These are phyloP conservation scores for Penicillium crystallinum DNA, from an alignment of 495 filamentous ascomycete species.

Conservation along the genomic window DNA sequence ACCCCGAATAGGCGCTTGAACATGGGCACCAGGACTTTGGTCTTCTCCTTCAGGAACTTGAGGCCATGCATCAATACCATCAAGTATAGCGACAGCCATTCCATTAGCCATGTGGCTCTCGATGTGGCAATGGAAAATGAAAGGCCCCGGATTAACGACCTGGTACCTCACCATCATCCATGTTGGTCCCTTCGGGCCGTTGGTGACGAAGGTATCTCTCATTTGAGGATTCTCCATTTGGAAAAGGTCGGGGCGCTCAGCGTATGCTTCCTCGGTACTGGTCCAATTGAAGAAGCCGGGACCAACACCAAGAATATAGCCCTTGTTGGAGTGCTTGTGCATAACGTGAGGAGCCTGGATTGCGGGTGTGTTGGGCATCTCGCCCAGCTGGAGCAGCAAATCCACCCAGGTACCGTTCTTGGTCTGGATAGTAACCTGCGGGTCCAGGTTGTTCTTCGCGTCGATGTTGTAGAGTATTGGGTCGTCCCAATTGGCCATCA, in stretches of 20 bases:
- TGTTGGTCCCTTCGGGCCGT: slow-evolving; percentile 21
- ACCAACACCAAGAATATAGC: slow-evolving; percentile 42
- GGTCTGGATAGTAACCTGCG: slow-evolving; percentile 40
- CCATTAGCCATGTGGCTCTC: slow-evolving; percentile 45
- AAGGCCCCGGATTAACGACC: slow-evolving; percentile 47
- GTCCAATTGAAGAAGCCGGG: slow-evolving; percentile 39
- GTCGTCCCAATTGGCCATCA: slow-evolving; percentile 20
- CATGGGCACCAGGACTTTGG: slow-evolving; percentile 4
- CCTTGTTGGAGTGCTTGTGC: slow-evolving; percentile 54
- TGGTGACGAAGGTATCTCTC: slow-evolving; percentile 40
- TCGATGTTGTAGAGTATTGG: slow-evolving; percentile 41
- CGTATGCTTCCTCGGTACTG: slow-evolving; percentile 39
- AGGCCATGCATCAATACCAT: slow-evolving; percentile 49
- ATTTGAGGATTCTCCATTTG: slow-evolving; percentile 41
- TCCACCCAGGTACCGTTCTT: slow-evolving; percentile 50
- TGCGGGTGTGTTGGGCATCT: slow-evolving; percentile 8
- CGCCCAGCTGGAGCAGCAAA: slow-evolving; percentile 37
- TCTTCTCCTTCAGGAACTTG: slow-evolving; percentile 18
- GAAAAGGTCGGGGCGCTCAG: slow-evolving; percentile 37
- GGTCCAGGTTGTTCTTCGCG: slow-evolving; percentile 14
- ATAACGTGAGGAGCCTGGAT: slow-evolving; percentile 45
- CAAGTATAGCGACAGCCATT: slow-evolving; percentile 45
- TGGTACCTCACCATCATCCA: slow-evolving; percentile 48
- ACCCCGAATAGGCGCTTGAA: too few relatives aligned
- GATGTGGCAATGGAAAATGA: slow-evolving; percentile 51